Evolutionary conservation across 139 green algal genomes (phyloP).

Genomic region (Zygnema cylindricum): DNA sequence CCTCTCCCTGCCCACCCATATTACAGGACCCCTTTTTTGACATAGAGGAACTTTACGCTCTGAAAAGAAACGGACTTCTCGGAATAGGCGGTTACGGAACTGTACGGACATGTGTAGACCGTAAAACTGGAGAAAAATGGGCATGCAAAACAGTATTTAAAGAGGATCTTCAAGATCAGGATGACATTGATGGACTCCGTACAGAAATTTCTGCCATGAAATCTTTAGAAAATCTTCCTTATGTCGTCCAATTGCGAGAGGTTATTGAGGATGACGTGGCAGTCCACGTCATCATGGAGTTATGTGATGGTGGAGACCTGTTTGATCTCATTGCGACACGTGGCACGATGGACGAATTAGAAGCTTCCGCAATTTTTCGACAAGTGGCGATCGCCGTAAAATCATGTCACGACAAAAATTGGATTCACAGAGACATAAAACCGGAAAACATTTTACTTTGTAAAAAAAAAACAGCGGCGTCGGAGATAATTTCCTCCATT

Average conservation of each 20-base stretch:
- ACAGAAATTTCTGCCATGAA: conserved; percentile 19
- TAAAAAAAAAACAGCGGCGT: background rate
- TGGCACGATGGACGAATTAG: background rate
- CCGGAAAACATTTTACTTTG: conserved; percentile 36
- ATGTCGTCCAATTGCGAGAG: conserved; percentile 8
- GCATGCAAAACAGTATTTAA: background rate
- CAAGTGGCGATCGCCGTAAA: conserved; percentile 1
- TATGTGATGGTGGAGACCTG: conserved; percentile 32
- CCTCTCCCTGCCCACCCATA: background rate
- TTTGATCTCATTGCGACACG: conserved; percentile 23
- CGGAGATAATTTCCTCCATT: background rate
- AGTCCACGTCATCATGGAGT: conserved; percentile 25
- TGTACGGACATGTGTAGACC: background rate
- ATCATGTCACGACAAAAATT: background rate
- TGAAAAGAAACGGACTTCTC: background rate
- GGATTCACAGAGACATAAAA: conserved; percentile 23
- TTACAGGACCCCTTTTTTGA: background rate
- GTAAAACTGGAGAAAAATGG: background rate
- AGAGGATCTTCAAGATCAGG: background rate
- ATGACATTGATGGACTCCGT: conserved; percentile 16
- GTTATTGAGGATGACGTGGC: conserved; percentile 13
- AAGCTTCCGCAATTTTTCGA: conserved; percentile 21
- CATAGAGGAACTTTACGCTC: background rate
- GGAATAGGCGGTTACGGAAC: background rate
- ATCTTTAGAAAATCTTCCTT: background rate